phyloP scores from a whole-genome alignment of 176 grass and related monocot genomes.

The Triticum turgidum region DNA sequence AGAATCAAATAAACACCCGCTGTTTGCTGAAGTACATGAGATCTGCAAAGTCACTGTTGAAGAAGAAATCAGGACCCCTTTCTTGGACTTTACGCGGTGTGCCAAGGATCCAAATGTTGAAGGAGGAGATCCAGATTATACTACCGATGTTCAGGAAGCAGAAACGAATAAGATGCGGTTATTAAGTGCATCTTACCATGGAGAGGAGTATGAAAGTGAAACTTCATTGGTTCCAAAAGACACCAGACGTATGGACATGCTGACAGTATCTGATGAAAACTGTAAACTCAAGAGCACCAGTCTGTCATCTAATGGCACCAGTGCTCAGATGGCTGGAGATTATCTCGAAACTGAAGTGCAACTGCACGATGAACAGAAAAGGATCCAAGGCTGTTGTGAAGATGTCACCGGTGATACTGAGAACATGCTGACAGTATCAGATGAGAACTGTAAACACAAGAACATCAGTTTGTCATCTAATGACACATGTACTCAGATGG shows the following conservation, averaged over 20 bases:
- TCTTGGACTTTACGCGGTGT: slow-evolving; percentile 10
- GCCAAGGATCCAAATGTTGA: slow-evolving; percentile 2
- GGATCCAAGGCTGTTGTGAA: slow-evolving; percentile 16
- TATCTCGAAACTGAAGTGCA: slow-evolving; percentile 19
- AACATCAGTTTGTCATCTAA: slow-evolving; percentile 17
- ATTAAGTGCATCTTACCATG: slow-evolving; percentile 21
- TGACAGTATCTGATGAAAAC: slow-evolving; percentile 22
- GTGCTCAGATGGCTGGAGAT: slow-evolving; percentile 10
- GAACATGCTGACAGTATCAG: not conserved
- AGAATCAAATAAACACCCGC: not conserved
- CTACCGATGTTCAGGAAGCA: slow-evolving; percentile 22
- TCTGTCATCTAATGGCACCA: slow-evolving; percentile 21
- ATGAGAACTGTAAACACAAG: slow-evolving; percentile 21
- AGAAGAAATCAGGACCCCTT: slow-evolving; percentile 22
- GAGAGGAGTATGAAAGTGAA: slow-evolving; percentile 18
- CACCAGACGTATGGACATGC: not conserved
- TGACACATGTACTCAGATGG: slow-evolving; percentile 7
- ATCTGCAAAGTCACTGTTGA: slow-evolving; percentile 10
- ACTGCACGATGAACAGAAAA: slow-evolving; percentile 22
- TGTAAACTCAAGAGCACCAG: not conserved
- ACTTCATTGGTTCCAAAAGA: slow-evolving; percentile 22
- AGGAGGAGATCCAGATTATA: slow-evolving; percentile 15
- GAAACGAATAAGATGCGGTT: slow-evolving; percentile 34
- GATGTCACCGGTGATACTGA: not conserved
- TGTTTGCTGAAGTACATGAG: slow-evolving; percentile 23